A percentile compares a stretch with the other conserved stretches of the same genome.
Conservation (phyloP, 2,329 filamentous ascomycete genomes). For the Penicillium sp. region DNA sequence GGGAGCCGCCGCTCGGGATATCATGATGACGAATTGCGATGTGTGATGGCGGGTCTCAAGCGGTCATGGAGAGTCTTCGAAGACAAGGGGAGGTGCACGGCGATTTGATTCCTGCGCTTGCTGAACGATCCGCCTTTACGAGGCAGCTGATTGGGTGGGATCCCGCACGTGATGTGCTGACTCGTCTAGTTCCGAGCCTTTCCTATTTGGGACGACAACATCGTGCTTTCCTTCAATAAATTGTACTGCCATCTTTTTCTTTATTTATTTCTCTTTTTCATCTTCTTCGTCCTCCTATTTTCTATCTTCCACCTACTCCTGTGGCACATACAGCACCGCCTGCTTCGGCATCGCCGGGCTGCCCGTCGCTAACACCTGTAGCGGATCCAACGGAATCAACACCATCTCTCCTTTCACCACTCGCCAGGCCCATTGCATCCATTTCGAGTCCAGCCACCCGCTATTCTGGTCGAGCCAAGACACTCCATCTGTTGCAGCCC, state of each 20-base stretch:
- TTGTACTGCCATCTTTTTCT: neutral
- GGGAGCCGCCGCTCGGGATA: slow-evolving; percentile 52
- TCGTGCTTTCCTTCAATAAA: neutral
- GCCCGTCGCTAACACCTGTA: slow-evolving; percentile 33
- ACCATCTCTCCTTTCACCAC: slow-evolving; percentile 46
- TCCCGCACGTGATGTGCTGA: slow-evolving; percentile 35
- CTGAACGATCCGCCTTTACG: slow-evolving; percentile 46
- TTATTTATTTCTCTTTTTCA: neutral
- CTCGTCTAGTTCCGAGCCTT: slow-evolving; percentile 8
- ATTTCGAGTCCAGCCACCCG: slow-evolving; percentile 43
- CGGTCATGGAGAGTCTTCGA: slow-evolving; percentile 28
- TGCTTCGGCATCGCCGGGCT: slow-evolving; percentile 33
- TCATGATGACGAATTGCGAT: slow-evolving; percentile 47
- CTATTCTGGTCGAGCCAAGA: slow-evolving; percentile 26
- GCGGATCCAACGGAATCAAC: slow-evolving; percentile 39
- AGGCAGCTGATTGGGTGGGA: slow-evolving; percentile 39
- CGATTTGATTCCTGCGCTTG: slow-evolving; percentile 45
- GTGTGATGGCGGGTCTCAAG: slow-evolving; percentile 31
- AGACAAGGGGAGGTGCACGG: slow-evolving; percentile 35
- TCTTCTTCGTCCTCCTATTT: neutral
- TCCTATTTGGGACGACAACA: slow-evolving; percentile 7
- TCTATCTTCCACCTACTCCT: no score
- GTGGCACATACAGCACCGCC: slow-evolving; percentile 43
- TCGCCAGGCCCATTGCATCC: slow-evolving; percentile 50
- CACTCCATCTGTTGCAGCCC: slow-evolving; percentile 16